Evolutionary conservation across 768 basidiomycete species (phyloP).

Genomic region (Collybiopsis confluens): DNA sequence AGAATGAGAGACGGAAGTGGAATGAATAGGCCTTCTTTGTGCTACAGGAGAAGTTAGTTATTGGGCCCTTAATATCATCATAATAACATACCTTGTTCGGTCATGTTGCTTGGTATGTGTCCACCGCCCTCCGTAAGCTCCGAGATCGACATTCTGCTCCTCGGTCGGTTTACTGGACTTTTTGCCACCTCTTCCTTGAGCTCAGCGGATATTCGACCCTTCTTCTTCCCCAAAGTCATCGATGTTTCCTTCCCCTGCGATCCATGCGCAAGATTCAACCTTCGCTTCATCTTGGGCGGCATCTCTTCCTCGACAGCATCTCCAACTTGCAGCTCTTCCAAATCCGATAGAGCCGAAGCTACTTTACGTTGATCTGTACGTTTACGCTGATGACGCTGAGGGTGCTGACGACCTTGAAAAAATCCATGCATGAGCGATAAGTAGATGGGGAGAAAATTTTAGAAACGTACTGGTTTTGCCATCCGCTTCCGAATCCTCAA

Average conservation of each 20-base stretch:
- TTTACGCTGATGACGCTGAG: not conserved
- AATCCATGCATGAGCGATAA: too few relatives aligned
- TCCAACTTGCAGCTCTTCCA: not conserved
- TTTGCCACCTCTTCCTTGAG: not conserved
- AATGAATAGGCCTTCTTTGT: too few relatives aligned
- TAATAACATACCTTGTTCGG: too few relatives aligned
- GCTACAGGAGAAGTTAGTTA: not conserved
- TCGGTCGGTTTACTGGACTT: too few relatives aligned
- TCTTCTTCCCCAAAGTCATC: not conserved
- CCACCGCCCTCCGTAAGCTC: not conserved
- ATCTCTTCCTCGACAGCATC: not conserved
- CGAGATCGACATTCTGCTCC: too few relatives aligned
- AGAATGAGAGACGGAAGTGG: too few relatives aligned
- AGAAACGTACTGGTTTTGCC: too few relatives aligned
- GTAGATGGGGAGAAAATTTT: too few relatives aligned
- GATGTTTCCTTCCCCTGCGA: not conserved
- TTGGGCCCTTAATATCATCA: too few relatives aligned
- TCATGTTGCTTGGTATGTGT: too few relatives aligned
- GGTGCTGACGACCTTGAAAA: not conserved
- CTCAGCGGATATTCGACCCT: not conserved
- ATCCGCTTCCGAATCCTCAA: too few relatives aligned
- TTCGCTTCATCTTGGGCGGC: constrained; percentile 2
- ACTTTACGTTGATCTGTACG: not conserved
- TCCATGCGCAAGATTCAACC: not conserved
- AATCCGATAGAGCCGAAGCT: not conserved